Conservation (phyloP, 1,139 yeast genomes). For the Hanseniaspora gamundiae region DNA sequence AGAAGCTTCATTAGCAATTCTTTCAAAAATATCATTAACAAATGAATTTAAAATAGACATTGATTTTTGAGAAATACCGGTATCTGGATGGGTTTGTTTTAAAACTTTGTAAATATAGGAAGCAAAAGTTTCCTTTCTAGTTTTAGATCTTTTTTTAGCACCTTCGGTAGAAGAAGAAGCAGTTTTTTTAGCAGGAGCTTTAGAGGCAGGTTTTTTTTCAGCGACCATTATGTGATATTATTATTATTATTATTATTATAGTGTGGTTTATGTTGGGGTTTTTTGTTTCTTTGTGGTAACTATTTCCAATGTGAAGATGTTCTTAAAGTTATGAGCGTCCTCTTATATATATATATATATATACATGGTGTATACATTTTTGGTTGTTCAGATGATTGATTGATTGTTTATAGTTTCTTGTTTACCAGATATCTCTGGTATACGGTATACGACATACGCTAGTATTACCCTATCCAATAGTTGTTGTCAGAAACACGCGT, state of each 20-base stretch:
- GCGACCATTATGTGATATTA: slow-evolving; percentile 65
- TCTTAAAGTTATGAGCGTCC: too few species aligned
- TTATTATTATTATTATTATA: too few species aligned
- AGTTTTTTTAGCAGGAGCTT: slow-evolving; percentile 95
- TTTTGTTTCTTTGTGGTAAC: neutral
- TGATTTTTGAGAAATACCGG: slow-evolving; percentile 99
- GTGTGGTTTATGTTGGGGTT: slow-evolving; percentile 5
- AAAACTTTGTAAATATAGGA: slow-evolving; percentile 97
- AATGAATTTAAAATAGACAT: slow-evolving; percentile 99
- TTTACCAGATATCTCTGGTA: too few species aligned
- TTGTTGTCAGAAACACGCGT: neutral
- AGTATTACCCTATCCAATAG: neutral
- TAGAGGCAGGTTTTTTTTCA: slow-evolving; percentile 96
- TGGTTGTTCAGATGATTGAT: neutral
- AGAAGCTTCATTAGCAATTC: slow-evolving; percentile 96
- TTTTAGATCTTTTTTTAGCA: slow-evolving; percentile 88
- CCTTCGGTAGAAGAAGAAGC: slow-evolving; percentile 61
- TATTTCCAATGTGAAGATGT: too few species aligned
- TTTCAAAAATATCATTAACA: slow-evolving; percentile 91
- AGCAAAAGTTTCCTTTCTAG: slow-evolving; percentile 98
- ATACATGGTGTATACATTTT: too few species aligned
- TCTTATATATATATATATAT: neutral
- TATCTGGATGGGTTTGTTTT: slow-evolving; percentile 98
- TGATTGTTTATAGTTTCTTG: neutral
- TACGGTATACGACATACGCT: too few species aligned